A percentile compares a stretch with the other conserved stretches of the same genome.
Evolutionary conservation across 208 protist genomes (phyloP).

Genomic region (Leishmania mexicana): DNA sequence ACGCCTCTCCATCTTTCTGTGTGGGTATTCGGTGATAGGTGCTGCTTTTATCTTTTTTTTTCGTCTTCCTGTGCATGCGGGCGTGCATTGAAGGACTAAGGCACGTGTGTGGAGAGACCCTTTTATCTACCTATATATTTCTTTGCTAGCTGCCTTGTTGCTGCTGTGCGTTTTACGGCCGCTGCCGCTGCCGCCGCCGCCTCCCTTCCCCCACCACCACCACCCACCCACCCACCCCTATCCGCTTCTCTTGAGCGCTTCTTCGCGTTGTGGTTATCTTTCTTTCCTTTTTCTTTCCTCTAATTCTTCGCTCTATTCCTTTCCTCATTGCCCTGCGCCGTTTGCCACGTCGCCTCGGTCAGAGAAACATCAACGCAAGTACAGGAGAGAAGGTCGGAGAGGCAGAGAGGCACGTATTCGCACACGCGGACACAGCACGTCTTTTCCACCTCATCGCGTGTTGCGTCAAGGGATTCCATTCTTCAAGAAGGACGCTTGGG

Average conservation of each 20-base stretch:
- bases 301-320: background rate
- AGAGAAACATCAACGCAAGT: background rate
- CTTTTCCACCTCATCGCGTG: background rate
- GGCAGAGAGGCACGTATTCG: background rate
- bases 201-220: no score
- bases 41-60: background rate
- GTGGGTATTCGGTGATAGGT: no score
- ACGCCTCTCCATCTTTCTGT: no score
- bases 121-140: no score
- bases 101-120: no score
- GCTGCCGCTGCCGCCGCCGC: no score
- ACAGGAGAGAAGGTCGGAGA: background rate
- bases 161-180: background rate
- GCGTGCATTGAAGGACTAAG: background rate
- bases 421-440: background rate
- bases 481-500: background rate
- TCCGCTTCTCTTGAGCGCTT: background rate
- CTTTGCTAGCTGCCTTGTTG: background rate
- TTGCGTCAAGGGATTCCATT: background rate
- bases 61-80: background rate
- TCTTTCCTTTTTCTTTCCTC: no score
- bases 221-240: background rate
- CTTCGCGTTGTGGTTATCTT: background rate
- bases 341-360: background rate
- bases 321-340: background rate